Evolutionary conservation across 2,329 filamentous ascomycete genomes (phyloP), one percentile per base, ranked within the genome.

Genomic region (Sclerotinia minor): DNA sequence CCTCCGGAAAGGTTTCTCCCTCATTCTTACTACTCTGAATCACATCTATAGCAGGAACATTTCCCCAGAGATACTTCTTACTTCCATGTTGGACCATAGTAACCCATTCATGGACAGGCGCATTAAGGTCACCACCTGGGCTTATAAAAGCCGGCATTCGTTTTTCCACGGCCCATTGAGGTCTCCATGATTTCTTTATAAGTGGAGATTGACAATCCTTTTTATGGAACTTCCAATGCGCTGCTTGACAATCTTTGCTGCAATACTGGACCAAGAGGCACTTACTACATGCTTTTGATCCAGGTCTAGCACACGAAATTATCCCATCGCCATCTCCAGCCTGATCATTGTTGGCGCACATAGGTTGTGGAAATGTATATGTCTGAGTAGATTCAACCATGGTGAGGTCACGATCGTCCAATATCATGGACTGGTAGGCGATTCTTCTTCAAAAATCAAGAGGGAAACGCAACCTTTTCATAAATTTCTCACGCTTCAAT

Each of bases 201-300:
- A 68, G 17, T 17, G 60, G 66, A 38, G 60, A 68, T 17, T 45
- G 65, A n/a, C 41, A 68, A 35, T 65, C 66, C 15, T 26, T 24
- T 29, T 65, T 68, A 26, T 68, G 66, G 5, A 13, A 3, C 11
- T 35, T 26, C 66, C 66, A 68, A 44, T 68, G 50, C 19, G 29
- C 52, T 5, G 5, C 4, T 50, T 68, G 60, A 26, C 60, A 68
- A 76, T 79, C 90, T 5, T 80, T 47, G 13, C 58, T 47, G 19
- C 57, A 67, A 35, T 67, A 67, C 47, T 67, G 64, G 7, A 67
- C 64, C 13, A 67, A 52, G n/a, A 60, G 32, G n/a, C 64, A 61
- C n/a, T 44, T n/a, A n/a, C 26, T 61, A n/a, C 54, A 67, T 21
- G 44, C 32, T 50, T 41, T 41, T 2, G 32, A 60, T 24, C 32